Evolutionary conservation across 2,329 filamentous ascomycete genomes (phyloP).

Genomic region (Fusarium chaquense): DNA sequence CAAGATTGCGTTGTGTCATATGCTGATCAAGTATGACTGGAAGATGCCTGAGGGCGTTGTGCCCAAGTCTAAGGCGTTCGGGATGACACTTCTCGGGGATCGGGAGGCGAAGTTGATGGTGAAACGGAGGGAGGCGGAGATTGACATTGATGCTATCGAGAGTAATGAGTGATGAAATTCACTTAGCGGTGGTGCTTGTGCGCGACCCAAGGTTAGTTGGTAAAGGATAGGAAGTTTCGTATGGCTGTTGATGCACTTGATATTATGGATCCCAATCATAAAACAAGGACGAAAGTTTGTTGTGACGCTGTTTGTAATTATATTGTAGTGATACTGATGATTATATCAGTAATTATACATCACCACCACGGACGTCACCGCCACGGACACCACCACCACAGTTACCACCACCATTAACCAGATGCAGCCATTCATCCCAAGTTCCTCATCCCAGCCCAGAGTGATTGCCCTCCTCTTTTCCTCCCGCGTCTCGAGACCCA

Average conservation of each 20-base stretch:
- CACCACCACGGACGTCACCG: neutral
- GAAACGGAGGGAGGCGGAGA: neutral
- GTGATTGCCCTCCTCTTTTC: accelerated
- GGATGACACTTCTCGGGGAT: neutral
- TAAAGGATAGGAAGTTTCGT: too few species aligned
- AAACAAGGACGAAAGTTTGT: neutral
- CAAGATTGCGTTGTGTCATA: slow-evolving; percentile 63
- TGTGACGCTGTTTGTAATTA: neutral
- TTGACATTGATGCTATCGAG: slow-evolving; percentile 8
- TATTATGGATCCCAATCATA: too few species aligned
- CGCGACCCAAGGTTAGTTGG: too few species aligned
- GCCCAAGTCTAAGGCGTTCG: neutral
- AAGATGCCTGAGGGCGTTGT: slow-evolving; percentile 2
- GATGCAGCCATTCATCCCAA: neutral
- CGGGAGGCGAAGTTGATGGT: neutral
- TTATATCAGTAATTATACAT: neutral
- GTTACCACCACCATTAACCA: neutral
- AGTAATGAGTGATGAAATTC: neutral
- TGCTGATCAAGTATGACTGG: slow-evolving; percentile 63
- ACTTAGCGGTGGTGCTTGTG: neutral
- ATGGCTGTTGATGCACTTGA: too few species aligned
- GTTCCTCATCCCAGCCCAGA: neutral
- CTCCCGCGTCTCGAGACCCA: neutral
- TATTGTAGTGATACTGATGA: neutral
- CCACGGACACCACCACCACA: neutral